Evolutionary conservation across 169 alveolate genomes (phyloP), one percentile per base, ranked within the genome.

Genomic region (Cardiosporidium cionae): DNA sequence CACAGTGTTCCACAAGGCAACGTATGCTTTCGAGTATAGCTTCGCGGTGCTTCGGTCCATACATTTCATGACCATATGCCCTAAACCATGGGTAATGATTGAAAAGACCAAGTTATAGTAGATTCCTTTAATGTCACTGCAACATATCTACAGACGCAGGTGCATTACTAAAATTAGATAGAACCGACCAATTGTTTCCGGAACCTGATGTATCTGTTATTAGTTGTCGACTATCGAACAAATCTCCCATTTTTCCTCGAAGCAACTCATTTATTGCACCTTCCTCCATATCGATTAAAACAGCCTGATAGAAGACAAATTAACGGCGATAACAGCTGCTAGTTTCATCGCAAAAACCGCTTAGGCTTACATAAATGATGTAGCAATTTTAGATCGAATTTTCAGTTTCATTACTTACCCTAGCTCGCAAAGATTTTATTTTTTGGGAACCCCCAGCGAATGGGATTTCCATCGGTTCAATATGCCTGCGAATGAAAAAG

Each of bases 161-260:
- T 44, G 58, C 58, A 44, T 44, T 44, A 16, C 58, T 44, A 16
- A 16, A 16, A 44, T 9, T 44, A 44, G 58, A 44, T n/a, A 44
- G 58, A 44, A 44, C 95, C 97, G 31, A 96, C 99, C 99, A 96
- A 88, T 96, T 96, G 86, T 95, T 95, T 22, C 99, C 99, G 3
- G 99, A 93, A 2, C 99, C 99, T 7, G 96, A 90, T 2, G 91
- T 94, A 76, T 95, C 99, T 0, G 97, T 86, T 34, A 97, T 87
- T 44, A 95, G 82, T 69, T 82, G 95, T 76, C 72, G 84, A 75
- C 81, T 80, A 32, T 95, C 98, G 79, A 97, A 94, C 52, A 92
- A 84, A 65, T 90, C 92, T 32, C 94, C 90, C 32, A 95, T 85
- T 1, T 93, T 91, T 34, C 98, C 90, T 58, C 94, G 90, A 68